phyloP scores from a whole-genome alignment of 139 green algal species.

The Axilococcus clingmanii region DNA sequence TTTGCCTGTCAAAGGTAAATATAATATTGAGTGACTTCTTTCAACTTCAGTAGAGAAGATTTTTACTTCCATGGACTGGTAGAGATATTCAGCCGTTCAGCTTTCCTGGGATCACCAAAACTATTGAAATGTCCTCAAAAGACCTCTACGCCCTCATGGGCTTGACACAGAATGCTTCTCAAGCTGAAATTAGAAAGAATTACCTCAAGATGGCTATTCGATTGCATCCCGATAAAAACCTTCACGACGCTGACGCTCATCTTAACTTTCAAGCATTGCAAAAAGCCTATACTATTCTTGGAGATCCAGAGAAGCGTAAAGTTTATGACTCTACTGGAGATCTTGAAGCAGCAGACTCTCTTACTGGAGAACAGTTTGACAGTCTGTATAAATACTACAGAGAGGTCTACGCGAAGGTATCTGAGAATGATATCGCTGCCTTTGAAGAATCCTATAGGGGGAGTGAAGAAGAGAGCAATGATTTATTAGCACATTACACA shows the following conservation, averaged over 20 bases:
- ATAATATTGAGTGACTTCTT: no score
- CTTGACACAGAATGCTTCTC: conserved; percentile 31
- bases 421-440: conserved; percentile 45
- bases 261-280: conserved; percentile 81
- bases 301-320: conserved; percentile 59
- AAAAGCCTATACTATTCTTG: conserved; percentile 74
- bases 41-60: no score
- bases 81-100: no score
- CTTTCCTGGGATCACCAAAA: no score
- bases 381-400: conserved; percentile 73
- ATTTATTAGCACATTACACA: conserved; percentile 66
- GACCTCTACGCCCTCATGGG: conserved; percentile 56
- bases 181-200: conserved; percentile 33
- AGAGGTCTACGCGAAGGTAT: conserved; percentile 56
- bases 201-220: conserved; percentile 76
- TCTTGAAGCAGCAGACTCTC: conserved; percentile 49
- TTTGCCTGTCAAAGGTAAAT: no score
- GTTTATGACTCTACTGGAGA: conserved; percentile 85
- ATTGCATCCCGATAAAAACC: conserved; percentile 91
- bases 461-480: conserved; percentile 53
- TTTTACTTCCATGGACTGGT: no score
- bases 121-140: no score
- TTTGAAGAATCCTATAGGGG: conserved; percentile 63
- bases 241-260: conserved; percentile 47
- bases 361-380: conserved; percentile 48